A percentile compares a stretch with the other conserved stretches of the same genome.
These are phyloP conservation scores for Friedmanniomyces simplex DNA, from an alignment of 495 filamentous ascomycete genomes.

Conservation along the genomic window DNA sequence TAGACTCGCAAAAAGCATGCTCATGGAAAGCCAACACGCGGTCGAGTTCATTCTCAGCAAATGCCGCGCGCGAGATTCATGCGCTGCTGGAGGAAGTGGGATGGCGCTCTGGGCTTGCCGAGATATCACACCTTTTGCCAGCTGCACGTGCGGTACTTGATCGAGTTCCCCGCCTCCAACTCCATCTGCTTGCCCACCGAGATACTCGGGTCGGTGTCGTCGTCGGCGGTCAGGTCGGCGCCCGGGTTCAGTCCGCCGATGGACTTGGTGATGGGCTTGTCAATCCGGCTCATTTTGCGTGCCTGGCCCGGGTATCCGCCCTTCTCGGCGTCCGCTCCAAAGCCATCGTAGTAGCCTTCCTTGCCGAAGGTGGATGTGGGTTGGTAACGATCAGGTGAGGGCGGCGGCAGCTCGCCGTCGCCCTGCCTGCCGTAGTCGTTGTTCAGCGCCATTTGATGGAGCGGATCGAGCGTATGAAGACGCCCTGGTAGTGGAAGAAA, in stretches of 20 bases:
- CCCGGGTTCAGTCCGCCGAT: conserved; percentile 1
- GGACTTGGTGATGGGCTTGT: conserved; percentile 12
- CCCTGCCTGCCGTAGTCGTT: conserved; percentile 3
- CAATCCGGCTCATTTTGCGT: conserved; percentile 28
- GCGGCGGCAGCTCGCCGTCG: background rate
- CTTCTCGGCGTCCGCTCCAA: conserved; percentile 18
- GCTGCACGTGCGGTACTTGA: conserved; percentile 81
- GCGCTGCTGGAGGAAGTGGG: background rate
- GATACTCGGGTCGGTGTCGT: conserved; percentile 35
- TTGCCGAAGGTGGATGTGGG: conserved; percentile 1
- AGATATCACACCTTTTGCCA: conserved; percentile 64
- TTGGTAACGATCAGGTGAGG: background rate
- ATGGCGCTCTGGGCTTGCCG: background rate
- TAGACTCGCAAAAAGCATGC: background rate
- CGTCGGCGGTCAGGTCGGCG: conserved; percentile 20
- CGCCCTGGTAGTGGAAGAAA: conserved; percentile 30
- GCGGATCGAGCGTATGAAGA: conserved; percentile 32
- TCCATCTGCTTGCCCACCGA: conserved; percentile 63
- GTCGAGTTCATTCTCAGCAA: background rate
- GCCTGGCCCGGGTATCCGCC: background rate
- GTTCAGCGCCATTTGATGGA: conserved; percentile 44
- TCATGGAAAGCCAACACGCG: no score
- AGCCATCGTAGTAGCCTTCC: conserved; percentile 19
- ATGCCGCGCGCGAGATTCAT: background rate
- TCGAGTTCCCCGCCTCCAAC: conserved; percentile 63